Evolutionary conservation across 495 filamentous ascomycete species (phyloP), one percentile per base, ranked within the genome.

Genomic region (Paragyromitra xinjiangensis): DNA sequence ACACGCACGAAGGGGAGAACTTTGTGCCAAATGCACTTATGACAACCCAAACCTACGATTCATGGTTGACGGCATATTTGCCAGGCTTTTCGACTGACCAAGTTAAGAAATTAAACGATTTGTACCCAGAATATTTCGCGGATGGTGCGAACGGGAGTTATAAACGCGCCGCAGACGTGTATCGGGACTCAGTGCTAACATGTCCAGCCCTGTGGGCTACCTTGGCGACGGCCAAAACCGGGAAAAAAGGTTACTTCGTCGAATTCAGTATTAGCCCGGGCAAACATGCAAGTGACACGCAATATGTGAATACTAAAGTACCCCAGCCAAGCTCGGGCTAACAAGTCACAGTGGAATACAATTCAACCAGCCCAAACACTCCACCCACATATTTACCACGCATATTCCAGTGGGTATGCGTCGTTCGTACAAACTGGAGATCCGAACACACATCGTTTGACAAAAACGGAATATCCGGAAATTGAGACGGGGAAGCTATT

Each of bases 251-350:
- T 0, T 87, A 85, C 71, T 40, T 88, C 22, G 85, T 84, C 14
- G 85, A 87, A 68, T 88, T 87, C 66, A 85, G 84, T 4, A 86
- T 87, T 45, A 75, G 72, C 16, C 87, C 87, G 2, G 85, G 85
- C 9, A 86, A 81, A 62, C 87, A 88, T 80, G 87, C 82, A 3
- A 86, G 85, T 79, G 89, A 90, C 84, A 88, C 87, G 1, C 84
- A 86, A 53, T 90, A 86, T 78, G 88, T 89, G 77, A 67, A 83
- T 82, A 19, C 19, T 42, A 48, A 34, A 34, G 29, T 34, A 62
- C 50, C 55, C 37, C 29, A 7, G 14, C 8, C 7, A 9, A 6
- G 22, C 5, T 22, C 0, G 9, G 22, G 6, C 14, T 34, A 81
- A 50, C 29, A 63, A 8, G 26, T 42, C 26, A 34, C 65, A 87